Percentiles rank a stretch among this genome's conserved stretches.
Evolutionary conservation across 208 protist genomes (phyloP).

Genomic region (Plasmodiophora brassicae): DNA sequence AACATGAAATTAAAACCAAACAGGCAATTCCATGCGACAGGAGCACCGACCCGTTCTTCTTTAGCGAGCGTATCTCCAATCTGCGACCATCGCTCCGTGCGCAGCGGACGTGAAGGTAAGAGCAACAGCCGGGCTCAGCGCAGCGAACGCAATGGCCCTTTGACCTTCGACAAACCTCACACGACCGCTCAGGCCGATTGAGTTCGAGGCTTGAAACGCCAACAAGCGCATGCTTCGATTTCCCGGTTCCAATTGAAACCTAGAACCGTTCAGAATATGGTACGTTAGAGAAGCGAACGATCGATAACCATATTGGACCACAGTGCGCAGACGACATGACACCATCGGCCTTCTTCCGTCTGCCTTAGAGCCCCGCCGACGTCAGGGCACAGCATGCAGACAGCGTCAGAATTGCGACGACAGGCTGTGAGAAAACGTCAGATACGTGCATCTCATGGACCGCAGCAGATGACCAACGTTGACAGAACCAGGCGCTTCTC

Average conservation of each 20-base stretch:
- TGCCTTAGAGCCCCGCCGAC: not conserved
- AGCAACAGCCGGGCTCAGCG: not conserved
- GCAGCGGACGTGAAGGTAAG: not conserved
- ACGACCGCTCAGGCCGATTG: not conserved
- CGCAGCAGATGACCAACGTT: not conserved
- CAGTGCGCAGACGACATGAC: conserved; percentile 6
- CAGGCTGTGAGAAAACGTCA: not conserved
- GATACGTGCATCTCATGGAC: not conserved
- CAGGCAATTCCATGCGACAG: too few species aligned
- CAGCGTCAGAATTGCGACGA: not conserved
- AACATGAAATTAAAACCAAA: too few species aligned
- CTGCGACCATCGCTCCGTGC: not conserved
- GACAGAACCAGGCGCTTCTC: not conserved
- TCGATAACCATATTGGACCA: not conserved
- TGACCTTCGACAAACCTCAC: not conserved
- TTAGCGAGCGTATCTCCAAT: not conserved
- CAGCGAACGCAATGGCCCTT: not conserved
- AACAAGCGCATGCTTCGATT: too few species aligned
- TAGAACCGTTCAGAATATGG: not conserved
- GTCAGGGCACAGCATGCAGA: not conserved
- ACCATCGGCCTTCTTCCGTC: not conserved
- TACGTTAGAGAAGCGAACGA: not conserved
- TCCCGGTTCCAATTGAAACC: too few species aligned
- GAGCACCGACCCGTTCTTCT: too few species aligned
- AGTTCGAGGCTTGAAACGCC: not conserved